Evolutionary conservation across 257 asterid genomes (phyloP), one percentile per base, ranked within the genome.

Genomic region (Plantago elongata): DNA sequence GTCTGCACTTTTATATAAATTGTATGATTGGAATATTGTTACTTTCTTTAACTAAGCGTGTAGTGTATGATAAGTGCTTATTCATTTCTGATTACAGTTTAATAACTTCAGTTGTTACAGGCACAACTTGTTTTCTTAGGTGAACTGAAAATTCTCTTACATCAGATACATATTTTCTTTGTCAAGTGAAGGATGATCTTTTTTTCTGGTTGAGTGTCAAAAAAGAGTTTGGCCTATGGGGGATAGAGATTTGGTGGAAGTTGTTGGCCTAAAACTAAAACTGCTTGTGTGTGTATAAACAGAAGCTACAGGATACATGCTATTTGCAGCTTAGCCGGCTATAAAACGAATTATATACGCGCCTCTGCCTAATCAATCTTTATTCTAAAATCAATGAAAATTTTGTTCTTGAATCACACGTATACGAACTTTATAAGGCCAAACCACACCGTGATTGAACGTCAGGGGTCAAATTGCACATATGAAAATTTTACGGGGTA

Each of bases 241-340:
- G 27, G 68, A 48, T 54, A 30, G 56, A 38, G 57, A 64, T 68
- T 74, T 69, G 82, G 78, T 77, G 69, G 73, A 56, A 50, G 68
- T 51, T 37, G 81, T 76, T 76, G 46, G 66, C 78, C 82, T 77
- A 77, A 73, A 68, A 27, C 82, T 77, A 77, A 73, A 68, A 27
- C 18, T 60, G 52, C 38, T 16, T 18, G n/a, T 54, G 65, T 64
- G 9, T 44, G 11, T 49, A 9, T 13, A 34, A 27, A 9, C 14
- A 29, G 29, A 48, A 45, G 59, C 29, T 42, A 22, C 13, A 15
- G 8, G 40, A 34, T 60, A 22, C 27, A 22, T 22, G 27, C 27
- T 46, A 15, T 58, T 37, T 11, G 8, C 11, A 50, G 43, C 45
- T 61, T 66, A 68, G 72, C 54, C 27, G 66, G 61, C 72, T 62